phyloP scores from a whole-genome alignment of 2,329 filamentous ascomycete species.

The Aureobasidium melanogenum region DNA sequence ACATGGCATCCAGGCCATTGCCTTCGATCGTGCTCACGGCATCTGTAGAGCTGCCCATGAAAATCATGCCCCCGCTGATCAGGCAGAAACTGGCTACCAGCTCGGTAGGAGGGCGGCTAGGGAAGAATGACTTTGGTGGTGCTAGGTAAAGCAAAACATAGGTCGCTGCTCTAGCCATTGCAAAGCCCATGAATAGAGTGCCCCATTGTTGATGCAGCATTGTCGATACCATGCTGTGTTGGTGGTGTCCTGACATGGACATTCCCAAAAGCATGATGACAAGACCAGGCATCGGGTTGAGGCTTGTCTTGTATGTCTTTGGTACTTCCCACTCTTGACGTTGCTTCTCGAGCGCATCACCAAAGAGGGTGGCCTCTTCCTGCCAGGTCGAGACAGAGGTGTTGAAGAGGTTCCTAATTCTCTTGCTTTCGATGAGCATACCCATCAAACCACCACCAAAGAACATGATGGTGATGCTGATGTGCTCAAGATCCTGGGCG shows the following conservation, averaged over 20 bases:
- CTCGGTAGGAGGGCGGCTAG: constrained; percentile 78
- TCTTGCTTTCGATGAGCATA: constrained; percentile 23
- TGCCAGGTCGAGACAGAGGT: constrained; percentile 7
- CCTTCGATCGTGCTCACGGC: constrained; percentile 68
- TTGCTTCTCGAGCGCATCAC: background rate
- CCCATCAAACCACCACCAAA: constrained; percentile 69
- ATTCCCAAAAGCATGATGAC: constrained; percentile 75
- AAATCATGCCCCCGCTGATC: constrained; percentile 74
- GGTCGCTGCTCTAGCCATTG: constrained; percentile 65
- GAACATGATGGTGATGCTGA: constrained; percentile 84
- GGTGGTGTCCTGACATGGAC: constrained; percentile 89
- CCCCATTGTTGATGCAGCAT: constrained; percentile 94
- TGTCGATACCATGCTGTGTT: constrained; percentile 67
- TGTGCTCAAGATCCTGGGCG: constrained; percentile 73
- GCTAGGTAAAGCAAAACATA: constrained; percentile 70
- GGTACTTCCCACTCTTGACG: constrained; percentile 46
- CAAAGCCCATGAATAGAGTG: constrained; percentile 66
- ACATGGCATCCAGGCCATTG: constrained; percentile 79
- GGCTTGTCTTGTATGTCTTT: constrained; percentile 59
- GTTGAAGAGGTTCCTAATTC: constrained; percentile 55
- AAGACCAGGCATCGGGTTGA: constrained; percentile 78
- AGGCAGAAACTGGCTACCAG: constrained; percentile 74
- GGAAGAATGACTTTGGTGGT: constrained; percentile 66
- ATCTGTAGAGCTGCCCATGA: constrained; percentile 79
- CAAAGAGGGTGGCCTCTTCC: constrained; percentile 5